Base-by-base conservation (phyloP, 1,284 basidiomycete species). In the Moniliophthora roreri region DNA sequence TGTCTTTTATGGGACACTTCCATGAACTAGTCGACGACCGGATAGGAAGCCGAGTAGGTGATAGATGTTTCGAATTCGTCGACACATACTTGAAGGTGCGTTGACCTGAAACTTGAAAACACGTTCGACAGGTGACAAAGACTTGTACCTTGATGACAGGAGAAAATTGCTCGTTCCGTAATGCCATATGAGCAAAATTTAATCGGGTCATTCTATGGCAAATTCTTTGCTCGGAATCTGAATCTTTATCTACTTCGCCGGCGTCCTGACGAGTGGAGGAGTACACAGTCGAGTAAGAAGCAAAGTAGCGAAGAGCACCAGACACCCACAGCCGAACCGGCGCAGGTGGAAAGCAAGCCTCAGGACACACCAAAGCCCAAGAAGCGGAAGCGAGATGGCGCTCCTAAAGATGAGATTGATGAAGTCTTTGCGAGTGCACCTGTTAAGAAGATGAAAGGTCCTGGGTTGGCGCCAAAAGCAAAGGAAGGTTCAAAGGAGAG, bases 41-140 rank as follows among this genome's bases (percentile, higher is more conserved):
- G 21, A 84, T 96, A 59, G 95, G 95, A 45, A 93, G 90, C 61
- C 80, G 93, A 48, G 85, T 98, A 0, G 91, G 84, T 2, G 95
- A 95, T 63, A 84, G 88, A 21, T 89, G 89, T 60, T 98, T 93
- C 91, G 82, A 79, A 1, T 84, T 82, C 54, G 87, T 91, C 13
- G 95, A 98, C 71, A 89, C 92, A 1, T 97, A 89, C 71, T 79
- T 96, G 60, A 94, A 90, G 76, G 92, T 92, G 57, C 21, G 78
- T 66, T n/a, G 34, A 16, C 11, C 13, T 34, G n/a, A n/a, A n/a
- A n/a, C n/a, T n/a, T n/a, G n/a, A n/a, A n/a, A n/a, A n/a, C n/a
- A n/a, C n/a, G n/a, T n/a, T n/a, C n/a, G n/a, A n/a, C n/a, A n/a
- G n/a, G n/a, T n/a, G n/a, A n/a, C n/a, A n/a, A n/a, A n/a, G 5